Evolutionary conservation across 108 stramenopile species (phyloP), one percentile per base, ranked within the genome.

Genomic region (Cyclotella sp.): DNA sequence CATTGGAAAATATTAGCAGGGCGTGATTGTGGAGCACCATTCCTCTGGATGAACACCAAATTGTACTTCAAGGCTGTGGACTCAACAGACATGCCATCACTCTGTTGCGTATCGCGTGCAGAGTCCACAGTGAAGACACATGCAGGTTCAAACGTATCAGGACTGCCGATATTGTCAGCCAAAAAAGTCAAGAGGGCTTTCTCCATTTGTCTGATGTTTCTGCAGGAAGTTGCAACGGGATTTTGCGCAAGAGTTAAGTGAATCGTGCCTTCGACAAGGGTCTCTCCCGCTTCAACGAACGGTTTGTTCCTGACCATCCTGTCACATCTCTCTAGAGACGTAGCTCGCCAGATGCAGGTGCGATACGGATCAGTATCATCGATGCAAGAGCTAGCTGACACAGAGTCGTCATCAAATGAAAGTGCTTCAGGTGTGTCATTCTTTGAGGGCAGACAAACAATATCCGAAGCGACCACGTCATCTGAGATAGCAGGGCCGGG

Each of bases 331-430:
- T 27, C 64, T 11, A 44, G 13, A 4, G 24, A 46, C 3, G 28
- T 66, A 24, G 64, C 19, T 66, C 64, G 41, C 64, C 44, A 27
- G 64, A 66, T 21, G 22, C 64, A 66, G 13, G 64, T 66, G 21
- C 64, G 64, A 45, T 27, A 43, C 9, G 64, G 64, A 24, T 44
- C 64, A 47, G 64, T 21, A 58, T 58, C 21, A 21, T 58, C 55
- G 24, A 26, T 28, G 24, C 55, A 58, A 58, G 55, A 7, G 26
- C 55, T 58, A 4, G 26, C 55, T 3, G 55, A 24, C 13, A 58
- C 13, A 21, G 26, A 27, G 16, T 13, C 55, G 1, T 58, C 55
- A 27, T 58, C 9, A 24, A 9, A 24, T 1, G 26, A 16, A 24
- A 27, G 9, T 58, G 55, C 22, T 13, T 58, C 9, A 7, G 24